Evolutionary conservation across 768 basidiomycete species (phyloP).

Genomic region (Russula compacta): DNA sequence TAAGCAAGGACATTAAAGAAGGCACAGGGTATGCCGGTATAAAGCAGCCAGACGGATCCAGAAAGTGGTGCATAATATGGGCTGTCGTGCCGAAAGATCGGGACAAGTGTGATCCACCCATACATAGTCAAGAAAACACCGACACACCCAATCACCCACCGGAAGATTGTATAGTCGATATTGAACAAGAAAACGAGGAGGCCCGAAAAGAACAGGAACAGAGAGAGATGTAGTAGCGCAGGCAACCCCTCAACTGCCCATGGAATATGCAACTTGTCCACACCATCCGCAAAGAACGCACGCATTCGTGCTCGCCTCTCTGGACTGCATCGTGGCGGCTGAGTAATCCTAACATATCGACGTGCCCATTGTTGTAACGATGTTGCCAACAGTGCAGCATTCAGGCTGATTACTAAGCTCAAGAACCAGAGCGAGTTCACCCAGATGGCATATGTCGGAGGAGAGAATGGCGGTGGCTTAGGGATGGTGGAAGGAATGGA

Average conservation of each 20-base stretch:
- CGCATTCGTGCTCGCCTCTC: background rate
- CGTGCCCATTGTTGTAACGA: background rate
- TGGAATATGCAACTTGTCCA: background rate
- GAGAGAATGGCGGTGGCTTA: background rate
- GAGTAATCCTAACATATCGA: background rate
- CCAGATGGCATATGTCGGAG: background rate
- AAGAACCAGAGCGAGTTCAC: constrained; percentile 5
- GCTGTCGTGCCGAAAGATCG: background rate
- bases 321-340: background rate
- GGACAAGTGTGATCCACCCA: background rate
- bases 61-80: background rate
- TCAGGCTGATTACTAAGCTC: background rate
- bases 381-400: background rate
- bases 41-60: background rate
- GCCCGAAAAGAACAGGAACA: background rate
- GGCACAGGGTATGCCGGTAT: background rate
- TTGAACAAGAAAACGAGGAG: background rate
- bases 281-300: background rate
- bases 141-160: background rate
- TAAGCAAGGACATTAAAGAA: background rate
- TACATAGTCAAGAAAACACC: background rate
- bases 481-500: background rate
- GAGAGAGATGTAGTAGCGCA: background rate
- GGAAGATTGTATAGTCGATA: background rate
- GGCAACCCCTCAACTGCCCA: background rate